These are phyloP conservation scores for Skeletonema menzelii DNA, from an alignment of 108 stramenopile genomes.

Conservation along the genomic window DNA sequence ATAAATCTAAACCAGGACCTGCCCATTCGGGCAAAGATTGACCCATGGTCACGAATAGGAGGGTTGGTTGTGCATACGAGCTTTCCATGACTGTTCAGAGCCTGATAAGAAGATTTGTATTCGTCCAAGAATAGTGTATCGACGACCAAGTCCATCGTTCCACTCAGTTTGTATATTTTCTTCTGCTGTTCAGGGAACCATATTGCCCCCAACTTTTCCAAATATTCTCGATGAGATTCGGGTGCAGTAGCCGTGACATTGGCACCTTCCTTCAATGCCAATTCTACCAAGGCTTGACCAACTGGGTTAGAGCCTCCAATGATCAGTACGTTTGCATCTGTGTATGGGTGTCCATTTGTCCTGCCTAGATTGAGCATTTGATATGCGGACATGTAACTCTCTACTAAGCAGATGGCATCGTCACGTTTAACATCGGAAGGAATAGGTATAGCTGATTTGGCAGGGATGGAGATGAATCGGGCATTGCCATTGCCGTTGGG, in stretches of 20 bases:
- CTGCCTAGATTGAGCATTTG: constrained; percentile 52
- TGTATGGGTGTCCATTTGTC: constrained; percentile 33
- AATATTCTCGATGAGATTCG: constrained; percentile 47
- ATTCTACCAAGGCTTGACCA: constrained; percentile 66
- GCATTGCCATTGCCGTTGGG: constrained; percentile 69
- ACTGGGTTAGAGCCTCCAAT: constrained; percentile 58
- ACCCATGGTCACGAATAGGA: constrained; percentile 20
- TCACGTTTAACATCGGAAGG: constrained; percentile 42
- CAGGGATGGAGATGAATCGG: constrained; percentile 49
- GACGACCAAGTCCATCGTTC: constrained; percentile 71
- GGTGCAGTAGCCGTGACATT: constrained; percentile 57
- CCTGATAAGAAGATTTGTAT: constrained; percentile 31
- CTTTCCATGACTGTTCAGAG: constrained; percentile 46
- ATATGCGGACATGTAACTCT: constrained; percentile 77
- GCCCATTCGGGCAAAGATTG: constrained; percentile 29
- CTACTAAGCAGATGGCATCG: constrained; percentile 57
- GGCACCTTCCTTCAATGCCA: constrained; percentile 59
- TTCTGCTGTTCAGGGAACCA: constrained; percentile 56
- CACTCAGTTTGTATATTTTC: constrained; percentile 43
- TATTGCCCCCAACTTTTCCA: constrained; percentile 48
- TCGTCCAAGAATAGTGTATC: constrained; percentile 60
- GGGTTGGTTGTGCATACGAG: constrained; percentile 40
- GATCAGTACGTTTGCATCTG: constrained; percentile 62
- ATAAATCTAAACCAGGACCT: constrained; percentile 46
- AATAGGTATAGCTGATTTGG: constrained; percentile 54